Evolutionary conservation across 495 filamentous ascomycete genomes (phyloP).

Genomic region (Filosporella fistucella): DNA sequence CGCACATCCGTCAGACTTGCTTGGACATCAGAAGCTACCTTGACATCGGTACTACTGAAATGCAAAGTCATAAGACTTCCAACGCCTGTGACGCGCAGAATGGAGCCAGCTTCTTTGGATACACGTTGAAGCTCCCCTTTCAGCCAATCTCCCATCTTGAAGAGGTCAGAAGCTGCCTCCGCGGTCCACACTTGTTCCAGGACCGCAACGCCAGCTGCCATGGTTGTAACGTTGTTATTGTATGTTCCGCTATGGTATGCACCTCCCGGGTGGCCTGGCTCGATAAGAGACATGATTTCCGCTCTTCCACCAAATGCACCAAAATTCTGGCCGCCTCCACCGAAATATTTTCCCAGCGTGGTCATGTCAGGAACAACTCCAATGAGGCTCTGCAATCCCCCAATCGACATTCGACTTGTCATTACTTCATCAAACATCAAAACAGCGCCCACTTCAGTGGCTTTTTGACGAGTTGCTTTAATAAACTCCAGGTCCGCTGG

Average conservation of each 20-base stretch:
- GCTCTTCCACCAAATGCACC: constrained; percentile 54
- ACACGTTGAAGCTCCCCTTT: constrained; percentile 26
- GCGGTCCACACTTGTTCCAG: constrained; percentile 35
- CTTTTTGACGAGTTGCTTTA: constrained; percentile 24
- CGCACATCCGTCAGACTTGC: not conserved
- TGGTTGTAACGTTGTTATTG: constrained; percentile 59
- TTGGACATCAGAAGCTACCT: not conserved
- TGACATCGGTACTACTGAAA: constrained; percentile 14
- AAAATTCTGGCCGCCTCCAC: constrained; percentile 52
- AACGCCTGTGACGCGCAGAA: constrained; percentile 30
- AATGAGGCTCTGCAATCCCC: constrained; percentile 36
- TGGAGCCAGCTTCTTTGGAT: constrained; percentile 26
- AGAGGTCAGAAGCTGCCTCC: constrained; percentile 14
- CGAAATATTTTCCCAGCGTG: constrained; percentile 57
- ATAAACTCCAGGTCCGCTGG: constrained; percentile 39
- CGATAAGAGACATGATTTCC: constrained; percentile 49
- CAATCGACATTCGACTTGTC: constrained; percentile 45
- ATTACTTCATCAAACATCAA: constrained; percentile 63
- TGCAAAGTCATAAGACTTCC: constrained; percentile 39
- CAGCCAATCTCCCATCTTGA: constrained; percentile 33
- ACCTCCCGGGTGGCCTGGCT: constrained; percentile 23
- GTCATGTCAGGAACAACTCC: constrained; percentile 50
- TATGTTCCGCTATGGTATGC: constrained; percentile 56
- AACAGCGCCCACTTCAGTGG: constrained; percentile 32
- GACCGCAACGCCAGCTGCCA: constrained; percentile 43